These are phyloP conservation scores for Colletotrichum filicis DNA, from an alignment of 2,329 filamentous ascomycete genomes.

Conservation along the genomic window DNA sequence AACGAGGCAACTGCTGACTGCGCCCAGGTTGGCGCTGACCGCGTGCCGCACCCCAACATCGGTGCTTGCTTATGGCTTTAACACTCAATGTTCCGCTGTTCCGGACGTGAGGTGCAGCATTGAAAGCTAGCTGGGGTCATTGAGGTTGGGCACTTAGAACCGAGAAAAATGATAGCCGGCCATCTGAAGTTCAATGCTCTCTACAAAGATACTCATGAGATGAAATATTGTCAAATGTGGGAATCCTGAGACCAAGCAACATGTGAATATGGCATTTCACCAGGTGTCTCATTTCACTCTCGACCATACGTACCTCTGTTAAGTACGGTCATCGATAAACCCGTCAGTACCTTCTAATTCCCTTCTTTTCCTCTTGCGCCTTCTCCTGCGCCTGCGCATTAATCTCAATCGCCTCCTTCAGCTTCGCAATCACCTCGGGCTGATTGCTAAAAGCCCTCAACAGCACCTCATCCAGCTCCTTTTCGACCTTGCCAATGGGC, in stretches of 20 bases:
- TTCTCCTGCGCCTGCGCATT: constrained; percentile 65
- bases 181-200: no score
- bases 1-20: not conserved
- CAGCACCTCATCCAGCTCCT: constrained; percentile 67
- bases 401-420: constrained; percentile 70
- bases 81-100: no score
- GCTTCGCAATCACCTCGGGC: constrained; percentile 67
- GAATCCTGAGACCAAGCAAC: not conserved
- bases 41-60: not conserved
- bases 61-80: no score
- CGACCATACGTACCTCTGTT: not conserved
- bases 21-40: not conserved
- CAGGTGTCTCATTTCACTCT: not conserved
- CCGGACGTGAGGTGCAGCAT: no score
- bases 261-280: not conserved
- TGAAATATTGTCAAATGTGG: no score
- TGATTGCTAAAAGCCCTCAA: constrained; percentile 68
- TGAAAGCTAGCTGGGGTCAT: no score
- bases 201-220: no score
- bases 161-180: no score
- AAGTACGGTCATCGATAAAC: not conserved
- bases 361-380: constrained; percentile 48
- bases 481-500: constrained; percentile 63
- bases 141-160: no score
- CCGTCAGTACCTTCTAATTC: constrained; percentile 31